Evolutionary conservation across 805 yeast genomes (phyloP).

Genomic region (Candida railenensis): DNA sequence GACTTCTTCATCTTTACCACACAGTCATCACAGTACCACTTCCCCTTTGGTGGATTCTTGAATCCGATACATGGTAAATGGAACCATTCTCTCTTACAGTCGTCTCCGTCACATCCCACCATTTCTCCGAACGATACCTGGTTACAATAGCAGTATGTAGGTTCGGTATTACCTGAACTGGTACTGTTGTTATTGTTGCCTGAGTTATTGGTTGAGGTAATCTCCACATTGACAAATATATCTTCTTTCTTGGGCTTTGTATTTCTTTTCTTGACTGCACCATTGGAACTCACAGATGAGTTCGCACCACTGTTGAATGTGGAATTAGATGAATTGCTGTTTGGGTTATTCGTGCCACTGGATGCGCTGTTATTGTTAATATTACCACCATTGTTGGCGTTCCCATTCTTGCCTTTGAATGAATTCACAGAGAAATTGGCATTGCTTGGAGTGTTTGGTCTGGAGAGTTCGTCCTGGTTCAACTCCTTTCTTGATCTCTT

Average conservation of each 20-base stretch:
- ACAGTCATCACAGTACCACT: constrained; percentile 48
- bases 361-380: too few relatives aligned
- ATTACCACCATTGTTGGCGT: constrained; percentile 6
- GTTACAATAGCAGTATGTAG: constrained; percentile 92
- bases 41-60: constrained; percentile 73
- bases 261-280: constrained; percentile 17
- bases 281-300: neutral
- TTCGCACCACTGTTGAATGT: neutral
- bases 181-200: constrained; percentile 1
- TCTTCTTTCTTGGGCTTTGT: constrained; percentile 23
- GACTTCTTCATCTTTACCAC: constrained; percentile 31
- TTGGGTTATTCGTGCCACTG: constrained; percentile 13
- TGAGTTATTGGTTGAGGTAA: neutral
- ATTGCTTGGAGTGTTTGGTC: constrained; percentile 1
- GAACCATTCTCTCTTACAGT: constrained; percentile 93
- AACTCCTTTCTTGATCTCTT: constrained; percentile 14
- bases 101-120: constrained; percentile 98
- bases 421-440: neutral
- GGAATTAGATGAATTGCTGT: constrained; percentile 8
- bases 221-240: constrained; percentile 9
- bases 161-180: constrained; percentile 45
- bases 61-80: constrained; percentile 92
- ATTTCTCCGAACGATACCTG: constrained; percentile 97
- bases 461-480: constrained; percentile 9
- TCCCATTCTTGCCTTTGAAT: neutral